Evolutionary conservation across 2,329 filamentous ascomycete species (phyloP), one percentile per base, ranked within the genome.

Genomic region (Ambrosiella xylebori): DNA sequence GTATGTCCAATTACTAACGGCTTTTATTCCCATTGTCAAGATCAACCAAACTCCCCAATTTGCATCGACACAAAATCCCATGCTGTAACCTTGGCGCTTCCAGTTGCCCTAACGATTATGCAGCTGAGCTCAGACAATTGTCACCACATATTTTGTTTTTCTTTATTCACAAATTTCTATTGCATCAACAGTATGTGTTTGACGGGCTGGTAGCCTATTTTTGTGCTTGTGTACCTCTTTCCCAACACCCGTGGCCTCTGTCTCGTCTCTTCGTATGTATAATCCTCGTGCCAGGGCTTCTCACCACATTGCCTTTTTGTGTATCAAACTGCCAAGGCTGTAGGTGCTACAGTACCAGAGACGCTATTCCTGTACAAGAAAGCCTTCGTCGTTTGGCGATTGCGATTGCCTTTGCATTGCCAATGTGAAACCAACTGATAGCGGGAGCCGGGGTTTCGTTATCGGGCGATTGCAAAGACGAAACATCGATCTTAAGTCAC

Each of bases 41-140:
- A 19, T 38, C 8, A 39, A 38, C 38, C 4, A 39, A 27, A 4
- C 13, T 13, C 12, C 15, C 51, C 17, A 37, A 37, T 13, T 11
- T 39, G 17, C 19, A 37, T 54, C 19, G 8, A 27, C 13, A 37
- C 17, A 17, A 6, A 13, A 12, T 39, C 11, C 36, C 15, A 41
- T 15, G 36, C 36, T 54, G 5, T 37, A 36, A 54, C 51, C 36
- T 54, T 54, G n/a, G 51, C 51, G 51, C 51, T 54, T 54, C 6
- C 51, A 54, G 51, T 54, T 54, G 17, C 51, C 50, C 51, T 54
- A 54, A 17, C 36, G 39, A 54, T 41, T 15, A 39, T 54, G 37
- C 51, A 39, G 35, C 37, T 39, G 51, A 13, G 51, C 51, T 39
- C 38, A 40, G 51, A 54, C 51, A 37, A n/a, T 37, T 7, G 15